phyloP scores from a whole-genome alignment of 2,329 filamentous ascomycete genomes.

The Cladosporium sp. region DNA sequence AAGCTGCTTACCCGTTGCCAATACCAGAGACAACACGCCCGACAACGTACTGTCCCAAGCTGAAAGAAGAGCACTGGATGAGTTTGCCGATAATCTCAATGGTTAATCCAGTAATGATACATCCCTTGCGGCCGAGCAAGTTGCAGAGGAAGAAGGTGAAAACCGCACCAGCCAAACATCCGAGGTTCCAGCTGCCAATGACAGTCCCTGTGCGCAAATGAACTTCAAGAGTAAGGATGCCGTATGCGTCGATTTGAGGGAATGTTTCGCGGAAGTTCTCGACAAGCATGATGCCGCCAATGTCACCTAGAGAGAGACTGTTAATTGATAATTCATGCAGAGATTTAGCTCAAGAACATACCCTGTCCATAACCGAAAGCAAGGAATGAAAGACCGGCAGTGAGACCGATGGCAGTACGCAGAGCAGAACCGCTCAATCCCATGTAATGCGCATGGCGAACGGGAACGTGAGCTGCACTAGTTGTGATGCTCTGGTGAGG shows the following conservation, averaged over 20 bases:
- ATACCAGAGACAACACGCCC: conserved; percentile 48
- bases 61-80: conserved; percentile 43
- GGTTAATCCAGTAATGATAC: conserved; percentile 16
- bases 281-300: conserved; percentile 59
- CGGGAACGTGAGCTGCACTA: neutral
- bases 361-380: conserved; percentile 16
- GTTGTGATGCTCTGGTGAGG: neutral
- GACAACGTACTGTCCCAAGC: conserved; percentile 40
- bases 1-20: conserved; percentile 36
- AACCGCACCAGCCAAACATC: conserved; percentile 11
- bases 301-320: conserved; percentile 49
- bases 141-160: conserved; percentile 12
- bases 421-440: conserved; percentile 18
- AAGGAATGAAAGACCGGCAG: conserved; percentile 20
- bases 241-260: conserved; percentile 37
- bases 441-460: conserved; percentile 18
- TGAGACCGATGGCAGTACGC: conserved; percentile 19
- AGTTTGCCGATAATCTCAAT: conserved; percentile 46
- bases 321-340: conserved; percentile 37
- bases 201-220: conserved; percentile 38
- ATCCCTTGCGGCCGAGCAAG: conserved; percentile 7
- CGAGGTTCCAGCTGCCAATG: conserved; percentile 22
- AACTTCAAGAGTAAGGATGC: conserved; percentile 28
- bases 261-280: conserved; percentile 51
- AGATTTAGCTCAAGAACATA: neutral